phyloP scores from a whole-genome alignment of 768 basidiomycete genomes.

The Boletus sensibilis region DNA sequence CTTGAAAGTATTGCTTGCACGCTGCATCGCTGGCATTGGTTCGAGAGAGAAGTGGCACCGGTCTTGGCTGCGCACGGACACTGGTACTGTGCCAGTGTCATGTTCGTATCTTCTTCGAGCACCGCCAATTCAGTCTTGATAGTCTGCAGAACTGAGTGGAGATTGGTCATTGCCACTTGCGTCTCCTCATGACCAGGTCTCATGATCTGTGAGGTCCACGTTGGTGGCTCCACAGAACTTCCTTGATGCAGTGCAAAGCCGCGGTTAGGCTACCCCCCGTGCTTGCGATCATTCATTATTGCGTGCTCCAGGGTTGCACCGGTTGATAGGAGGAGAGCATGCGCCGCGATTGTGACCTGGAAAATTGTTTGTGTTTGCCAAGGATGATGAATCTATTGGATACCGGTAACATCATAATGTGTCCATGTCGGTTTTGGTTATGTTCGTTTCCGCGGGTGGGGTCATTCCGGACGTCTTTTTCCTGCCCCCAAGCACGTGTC shows the following conservation, averaged over 20 bases:
- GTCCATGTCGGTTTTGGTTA: not conserved
- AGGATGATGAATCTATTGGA: not conserved
- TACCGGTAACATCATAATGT: not conserved
- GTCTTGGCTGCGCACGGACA: conserved; percentile 12
- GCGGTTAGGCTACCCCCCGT: conserved; percentile 2
- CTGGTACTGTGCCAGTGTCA: not conserved
- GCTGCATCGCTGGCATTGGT: conserved; percentile 11
- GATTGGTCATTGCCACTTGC: not conserved
- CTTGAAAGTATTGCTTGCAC: conserved; percentile 8
- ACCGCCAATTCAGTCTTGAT: conserved; percentile 13
- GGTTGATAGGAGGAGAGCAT: conserved; percentile 13
- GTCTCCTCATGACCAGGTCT: not conserved
- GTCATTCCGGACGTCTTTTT: conserved; percentile 2
- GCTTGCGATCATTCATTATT: not conserved
- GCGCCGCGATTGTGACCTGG: not conserved
- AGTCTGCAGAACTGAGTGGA: not conserved
- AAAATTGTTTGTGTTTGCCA: not conserved
- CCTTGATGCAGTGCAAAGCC: conserved; percentile 2
- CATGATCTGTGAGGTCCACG: not conserved
- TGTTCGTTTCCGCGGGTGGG: conserved; percentile 7
- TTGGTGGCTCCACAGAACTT: not conserved
- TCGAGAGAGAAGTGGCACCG: conserved; percentile 23
- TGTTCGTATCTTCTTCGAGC: conserved; percentile 16
- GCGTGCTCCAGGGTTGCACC: conserved; percentile 9
- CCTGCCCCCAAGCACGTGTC: conserved; percentile 21